Percentiles rank a stretch among this genome's conserved stretches.
phyloP scores from a whole-genome alignment of 768 basidiomycete species.

The Lactarius indigo region DNA sequence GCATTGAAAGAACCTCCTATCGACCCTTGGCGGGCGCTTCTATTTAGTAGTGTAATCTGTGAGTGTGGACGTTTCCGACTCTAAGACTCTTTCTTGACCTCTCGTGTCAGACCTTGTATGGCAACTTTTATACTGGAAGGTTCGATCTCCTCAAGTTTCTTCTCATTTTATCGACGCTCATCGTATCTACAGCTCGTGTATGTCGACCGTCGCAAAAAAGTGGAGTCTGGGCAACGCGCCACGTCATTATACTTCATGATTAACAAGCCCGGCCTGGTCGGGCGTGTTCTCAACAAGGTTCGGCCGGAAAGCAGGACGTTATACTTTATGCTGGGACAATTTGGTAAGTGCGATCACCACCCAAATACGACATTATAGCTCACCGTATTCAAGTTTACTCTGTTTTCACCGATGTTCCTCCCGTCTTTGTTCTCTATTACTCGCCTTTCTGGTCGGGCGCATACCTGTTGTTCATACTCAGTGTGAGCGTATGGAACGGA shows the following conservation, averaged over 20 bases:
- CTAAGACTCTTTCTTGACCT: constrained; percentile 22
- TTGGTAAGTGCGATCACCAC: constrained; percentile 44
- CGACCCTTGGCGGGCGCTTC: constrained; percentile 65
- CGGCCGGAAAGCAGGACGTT: constrained; percentile 59
- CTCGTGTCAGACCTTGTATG: constrained; percentile 70
- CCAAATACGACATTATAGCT: constrained; percentile 13
- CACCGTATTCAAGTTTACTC: constrained; percentile 58
- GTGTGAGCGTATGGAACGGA: constrained; percentile 93
- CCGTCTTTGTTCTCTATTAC: constrained; percentile 79
- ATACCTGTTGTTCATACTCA: constrained; percentile 78
- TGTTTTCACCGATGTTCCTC: constrained; percentile 80
- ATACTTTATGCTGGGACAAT: constrained; percentile 83
- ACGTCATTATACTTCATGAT: constrained; percentile 88
- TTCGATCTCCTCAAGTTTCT: constrained; percentile 28
- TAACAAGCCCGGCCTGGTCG: constrained; percentile 83
- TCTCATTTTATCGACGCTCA: neutral
- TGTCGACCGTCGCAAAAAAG: constrained; percentile 83
- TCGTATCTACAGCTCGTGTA: constrained; percentile 62
- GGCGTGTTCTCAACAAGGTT: constrained; percentile 59
- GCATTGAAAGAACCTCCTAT: constrained; percentile 67
- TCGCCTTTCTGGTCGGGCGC: constrained; percentile 71
- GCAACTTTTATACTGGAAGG: constrained; percentile 95
- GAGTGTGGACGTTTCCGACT: constrained; percentile 33
- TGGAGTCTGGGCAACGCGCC: constrained; percentile 85
- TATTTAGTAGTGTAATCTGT: constrained; percentile 84